phyloP scores from a whole-genome alignment of 1,139 yeast genomes.

The Meyerozyma elateridarum region DNA sequence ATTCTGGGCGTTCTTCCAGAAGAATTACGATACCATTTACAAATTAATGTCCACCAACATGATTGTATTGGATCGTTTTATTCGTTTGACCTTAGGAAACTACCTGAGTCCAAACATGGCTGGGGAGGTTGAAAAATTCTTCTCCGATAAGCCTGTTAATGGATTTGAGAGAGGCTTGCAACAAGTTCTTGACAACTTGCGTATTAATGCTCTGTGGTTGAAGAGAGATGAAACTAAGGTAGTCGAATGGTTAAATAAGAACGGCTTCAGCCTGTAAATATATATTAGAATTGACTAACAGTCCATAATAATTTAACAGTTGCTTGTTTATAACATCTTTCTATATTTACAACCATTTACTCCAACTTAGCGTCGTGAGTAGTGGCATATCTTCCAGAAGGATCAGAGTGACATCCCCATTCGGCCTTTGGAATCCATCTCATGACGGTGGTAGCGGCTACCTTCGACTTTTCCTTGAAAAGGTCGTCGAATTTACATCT shows the following conservation, averaged over 20 bases:
- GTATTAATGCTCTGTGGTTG: conserved; percentile 46
- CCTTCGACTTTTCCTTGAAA: conserved; percentile 64
- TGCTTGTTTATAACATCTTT: background rate
- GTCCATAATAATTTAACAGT: too few species aligned
- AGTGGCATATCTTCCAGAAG: conserved; percentile 94
- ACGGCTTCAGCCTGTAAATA: too few species aligned
- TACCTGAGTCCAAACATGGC: conserved; percentile 41
- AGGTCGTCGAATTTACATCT: conserved; percentile 91
- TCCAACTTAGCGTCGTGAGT: conserved; percentile 64
- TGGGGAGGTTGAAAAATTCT: conserved; percentile 47
- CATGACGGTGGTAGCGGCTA: conserved; percentile 96
- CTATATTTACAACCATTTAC: background rate
- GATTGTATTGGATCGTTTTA: conserved; percentile 61
- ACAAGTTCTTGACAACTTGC: conserved; percentile 52
- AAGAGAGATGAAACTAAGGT: conserved; percentile 28
- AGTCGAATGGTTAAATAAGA: conserved; percentile 20
- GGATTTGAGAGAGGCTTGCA: conserved; percentile 58
- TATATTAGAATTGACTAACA: too few species aligned
- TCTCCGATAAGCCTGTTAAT: conserved; percentile 48
- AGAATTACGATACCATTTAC: conserved; percentile 48
- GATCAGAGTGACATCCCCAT: conserved; percentile 99
- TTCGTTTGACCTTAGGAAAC: conserved; percentile 47
- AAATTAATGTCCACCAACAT: conserved; percentile 48
- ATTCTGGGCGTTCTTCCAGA: conserved; percentile 54
- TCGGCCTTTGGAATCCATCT: conserved; percentile 99